These are phyloP conservation scores for Fusarium dlaminii DNA, from an alignment of 2,329 filamentous ascomycete genomes.

Conservation along the genomic window DNA sequence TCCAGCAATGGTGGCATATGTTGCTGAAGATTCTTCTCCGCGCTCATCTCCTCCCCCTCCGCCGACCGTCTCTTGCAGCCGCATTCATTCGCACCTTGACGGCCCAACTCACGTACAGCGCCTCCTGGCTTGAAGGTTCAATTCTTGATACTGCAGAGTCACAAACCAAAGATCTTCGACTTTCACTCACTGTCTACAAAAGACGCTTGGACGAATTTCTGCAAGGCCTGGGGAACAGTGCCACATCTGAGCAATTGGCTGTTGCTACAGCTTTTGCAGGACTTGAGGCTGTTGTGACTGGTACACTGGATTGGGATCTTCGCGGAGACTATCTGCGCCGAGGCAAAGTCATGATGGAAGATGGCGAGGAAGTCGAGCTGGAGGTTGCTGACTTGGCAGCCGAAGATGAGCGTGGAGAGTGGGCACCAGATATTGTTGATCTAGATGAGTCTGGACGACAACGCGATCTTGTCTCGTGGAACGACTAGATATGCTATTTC, in stretches of 20 bases:
- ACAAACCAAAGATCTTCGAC: constrained; percentile 51
- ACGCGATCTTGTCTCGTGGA: constrained; percentile 62
- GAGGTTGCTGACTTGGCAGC: constrained; percentile 61
- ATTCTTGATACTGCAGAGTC: constrained; percentile 50
- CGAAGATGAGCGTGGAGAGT: constrained; percentile 65
- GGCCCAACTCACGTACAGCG: constrained; percentile 65
- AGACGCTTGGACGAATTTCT: constrained; percentile 61
- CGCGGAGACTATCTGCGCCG: constrained; percentile 58
- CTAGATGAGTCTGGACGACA: constrained; percentile 62
- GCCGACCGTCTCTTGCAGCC: constrained; percentile 56
- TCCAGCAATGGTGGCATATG: constrained; percentile 71
- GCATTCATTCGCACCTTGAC: constrained; percentile 61
- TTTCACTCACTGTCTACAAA: constrained; percentile 64
- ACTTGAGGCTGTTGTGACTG: constrained; percentile 45
- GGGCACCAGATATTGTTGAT: constrained; percentile 62
- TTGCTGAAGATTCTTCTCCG: constrained; percentile 61
- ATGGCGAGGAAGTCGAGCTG: constrained; percentile 60
- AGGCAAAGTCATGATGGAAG: constrained; percentile 61
- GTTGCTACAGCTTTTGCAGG: constrained; percentile 59
- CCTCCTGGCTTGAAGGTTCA: constrained; percentile 58
- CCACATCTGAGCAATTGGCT: constrained; percentile 53
- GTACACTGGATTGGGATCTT: constrained; percentile 65
- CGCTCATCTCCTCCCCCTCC: constrained; percentile 56
- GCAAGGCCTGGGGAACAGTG: constrained; percentile 45
- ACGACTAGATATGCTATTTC: constrained; percentile 39